phyloP scores from a whole-genome alignment of 345 rosid species.

The Balakata baccata region DNA sequence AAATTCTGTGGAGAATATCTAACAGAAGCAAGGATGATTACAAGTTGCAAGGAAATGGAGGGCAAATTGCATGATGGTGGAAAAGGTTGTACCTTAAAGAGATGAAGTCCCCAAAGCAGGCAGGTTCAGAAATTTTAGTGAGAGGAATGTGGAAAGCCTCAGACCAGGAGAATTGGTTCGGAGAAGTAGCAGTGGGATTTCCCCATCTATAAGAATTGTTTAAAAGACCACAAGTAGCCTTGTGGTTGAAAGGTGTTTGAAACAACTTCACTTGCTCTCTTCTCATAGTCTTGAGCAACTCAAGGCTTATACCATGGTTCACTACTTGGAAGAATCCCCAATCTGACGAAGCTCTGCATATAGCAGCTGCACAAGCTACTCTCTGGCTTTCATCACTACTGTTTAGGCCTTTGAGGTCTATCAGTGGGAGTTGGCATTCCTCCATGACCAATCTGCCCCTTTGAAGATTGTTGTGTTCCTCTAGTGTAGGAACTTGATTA shows the following conservation, averaged over 20 bases:
- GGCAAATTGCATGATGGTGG: neutral
- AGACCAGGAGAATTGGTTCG: slow-evolving; percentile 58
- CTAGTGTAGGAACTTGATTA: neutral
- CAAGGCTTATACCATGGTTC: slow-evolving; percentile 53
- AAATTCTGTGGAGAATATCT: too few species aligned
- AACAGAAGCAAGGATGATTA: too few species aligned
- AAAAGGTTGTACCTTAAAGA: slow-evolving; percentile 37
- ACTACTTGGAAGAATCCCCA: slow-evolving; percentile 78
- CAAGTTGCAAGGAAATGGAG: too few species aligned
- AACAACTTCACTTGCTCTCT: slow-evolving; percentile 48
- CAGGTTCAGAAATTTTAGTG: slow-evolving; percentile 37
- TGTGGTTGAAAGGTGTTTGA: slow-evolving; percentile 39
- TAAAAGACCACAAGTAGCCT: slow-evolving; percentile 40
- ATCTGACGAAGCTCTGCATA: slow-evolving; percentile 48
- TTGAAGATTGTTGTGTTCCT: neutral
- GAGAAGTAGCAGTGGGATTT: slow-evolving; percentile 41
- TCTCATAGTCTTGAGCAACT: slow-evolving; percentile 44
- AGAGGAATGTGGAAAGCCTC: slow-evolving; percentile 71
- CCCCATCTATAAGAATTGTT: slow-evolving; percentile 70
- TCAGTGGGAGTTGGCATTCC: slow-evolving; percentile 56
- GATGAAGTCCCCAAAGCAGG: slow-evolving; percentile 46
- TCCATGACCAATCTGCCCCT: slow-evolving; percentile 1
- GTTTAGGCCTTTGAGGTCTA: slow-evolving; percentile 41
- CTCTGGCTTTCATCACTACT: slow-evolving; percentile 24
- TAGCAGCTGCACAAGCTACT: slow-evolving; percentile 35